Conservation (phyloP, 78 protist genomes). For the Reticulomyxa filosa region DNA sequence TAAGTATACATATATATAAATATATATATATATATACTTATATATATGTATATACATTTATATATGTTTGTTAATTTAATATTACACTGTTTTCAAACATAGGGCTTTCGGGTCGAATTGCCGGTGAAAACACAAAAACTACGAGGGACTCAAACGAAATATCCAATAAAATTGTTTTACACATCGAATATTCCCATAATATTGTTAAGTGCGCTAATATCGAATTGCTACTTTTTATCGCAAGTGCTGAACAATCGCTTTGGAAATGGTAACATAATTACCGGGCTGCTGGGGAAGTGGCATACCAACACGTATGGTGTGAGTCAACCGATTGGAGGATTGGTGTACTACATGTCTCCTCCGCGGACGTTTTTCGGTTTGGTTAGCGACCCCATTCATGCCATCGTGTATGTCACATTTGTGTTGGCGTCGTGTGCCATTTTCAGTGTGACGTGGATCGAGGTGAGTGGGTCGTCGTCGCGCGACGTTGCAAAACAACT, state of each 20-base stretch:
- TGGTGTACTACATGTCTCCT: conserved; percentile 91
- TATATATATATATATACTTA: too few species aligned
- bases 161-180: conserved; percentile 99
- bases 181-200: conserved; percentile 99
- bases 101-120: too few species aligned
- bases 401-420: conserved; percentile 71
- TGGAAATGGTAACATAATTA: conserved; percentile 40
- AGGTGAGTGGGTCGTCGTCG: conserved; percentile 62
- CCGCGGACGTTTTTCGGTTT: too few species aligned
- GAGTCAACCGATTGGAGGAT: conserved; percentile 48
- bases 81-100: too few species aligned
- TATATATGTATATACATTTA: too few species aligned
- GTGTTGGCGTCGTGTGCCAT: conserved; percentile 88
- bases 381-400: conserved; percentile 94
- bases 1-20: not conserved
- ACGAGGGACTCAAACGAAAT: conserved; percentile 39
- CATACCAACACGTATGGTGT: conserved; percentile 5
- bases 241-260: conserved; percentile 78
- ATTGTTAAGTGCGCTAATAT: conserved; percentile 86
- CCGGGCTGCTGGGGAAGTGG: conserved; percentile 88
- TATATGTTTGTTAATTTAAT: too few species aligned
- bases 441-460: conserved; percentile 86
- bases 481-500: conserved; percentile 86
- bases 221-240: conserved; percentile 87
- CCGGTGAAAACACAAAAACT: too few species aligned